A percentile compares a stretch with the other conserved stretches of the same genome.
phyloP scores from a whole-genome alignment of 352 stramenopile species.

The Pythium phragmiticola region DNA sequence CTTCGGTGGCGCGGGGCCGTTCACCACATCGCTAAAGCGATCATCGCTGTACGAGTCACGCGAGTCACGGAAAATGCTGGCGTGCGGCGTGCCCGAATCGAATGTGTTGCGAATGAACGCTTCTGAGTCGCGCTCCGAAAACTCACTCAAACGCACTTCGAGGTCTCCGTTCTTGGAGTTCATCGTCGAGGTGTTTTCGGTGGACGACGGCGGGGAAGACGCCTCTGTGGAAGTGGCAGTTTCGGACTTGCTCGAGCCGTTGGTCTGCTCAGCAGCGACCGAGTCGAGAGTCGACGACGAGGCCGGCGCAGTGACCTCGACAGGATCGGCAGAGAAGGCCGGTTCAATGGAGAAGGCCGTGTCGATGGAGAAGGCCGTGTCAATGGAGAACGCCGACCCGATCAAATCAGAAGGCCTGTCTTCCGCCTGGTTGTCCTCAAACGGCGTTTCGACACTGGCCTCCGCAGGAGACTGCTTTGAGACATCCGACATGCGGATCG shows the following conservation, averaged over 20 bases:
- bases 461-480: not conserved
- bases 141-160: conserved; percentile 15
- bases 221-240: not conserved
- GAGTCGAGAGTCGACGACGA: conserved; percentile 1
- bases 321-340: conserved; percentile 3
- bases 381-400: not conserved
- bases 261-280: not conserved
- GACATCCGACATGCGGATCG: not conserved
- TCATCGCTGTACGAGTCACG: conserved; percentile 29
- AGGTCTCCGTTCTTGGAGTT: not conserved
- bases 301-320: not conserved
- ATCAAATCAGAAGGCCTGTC: conserved; percentile 4
- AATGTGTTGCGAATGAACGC: conserved; percentile 28
- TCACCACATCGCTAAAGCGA: conserved; percentile 33
- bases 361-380: conserved; percentile 1
- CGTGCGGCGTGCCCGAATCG: conserved; percentile 35
- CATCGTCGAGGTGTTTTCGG: not conserved
- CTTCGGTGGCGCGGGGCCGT: conserved; percentile 27
- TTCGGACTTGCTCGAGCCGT: not conserved
- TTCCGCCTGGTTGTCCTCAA: conserved; percentile 6
- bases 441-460: not conserved
- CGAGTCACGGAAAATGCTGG: conserved; percentile 34
- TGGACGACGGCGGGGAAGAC: conserved; percentile 8
- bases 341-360: not conserved
- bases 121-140: conserved; percentile 22